phyloP scores from a whole-genome alignment of 768 basidiomycete species.

The Flagelloscypha sp. region DNA sequence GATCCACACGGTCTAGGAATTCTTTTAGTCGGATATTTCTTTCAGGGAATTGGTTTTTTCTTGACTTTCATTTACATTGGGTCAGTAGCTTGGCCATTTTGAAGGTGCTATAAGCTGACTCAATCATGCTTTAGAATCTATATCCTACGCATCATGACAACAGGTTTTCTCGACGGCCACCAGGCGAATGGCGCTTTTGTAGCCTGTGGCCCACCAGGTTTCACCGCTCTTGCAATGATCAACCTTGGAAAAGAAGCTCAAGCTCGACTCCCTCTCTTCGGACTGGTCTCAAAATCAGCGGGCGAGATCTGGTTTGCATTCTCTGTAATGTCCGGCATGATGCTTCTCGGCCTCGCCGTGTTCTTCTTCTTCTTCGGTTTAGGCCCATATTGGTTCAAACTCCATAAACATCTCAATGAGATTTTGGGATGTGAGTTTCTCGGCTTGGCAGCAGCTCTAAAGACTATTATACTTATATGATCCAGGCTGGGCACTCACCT shows the following conservation, averaged over 20 bases:
- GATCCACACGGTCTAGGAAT: conserved; percentile 32
- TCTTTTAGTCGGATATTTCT: conserved; percentile 36
- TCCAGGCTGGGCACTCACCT: conserved; percentile 37
- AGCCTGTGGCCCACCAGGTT: conserved; percentile 40
- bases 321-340: conserved; percentile 28
- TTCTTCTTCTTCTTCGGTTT: conserved; percentile 39
- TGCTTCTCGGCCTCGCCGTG: conserved; percentile 38
- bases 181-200: conserved; percentile 43
- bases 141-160: too few species aligned
- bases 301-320: conserved; percentile 39
- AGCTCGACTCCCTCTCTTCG: conserved; percentile 23
- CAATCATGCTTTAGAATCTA: too few species aligned
- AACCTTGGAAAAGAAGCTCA: conserved; percentile 30
- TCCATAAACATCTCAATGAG: conserved; percentile 36
- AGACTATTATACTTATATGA: too few species aligned
- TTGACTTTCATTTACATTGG: conserved; percentile 44
- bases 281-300: conserved; percentile 27
- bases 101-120: too few species aligned
- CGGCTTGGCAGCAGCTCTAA: too few species aligned
- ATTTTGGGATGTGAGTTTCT: conserved; percentile 34
- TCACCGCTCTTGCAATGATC: conserved; percentile 39
- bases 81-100: too few species aligned
- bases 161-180: conserved; percentile 38
- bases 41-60: conserved; percentile 44
- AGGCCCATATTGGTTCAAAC: conserved; percentile 41